A percentile compares a stretch with the other conserved stretches of the same genome.
Conservation (phyloP, 306 rosid genomes). For the Dalbergia cultrata region DNA sequence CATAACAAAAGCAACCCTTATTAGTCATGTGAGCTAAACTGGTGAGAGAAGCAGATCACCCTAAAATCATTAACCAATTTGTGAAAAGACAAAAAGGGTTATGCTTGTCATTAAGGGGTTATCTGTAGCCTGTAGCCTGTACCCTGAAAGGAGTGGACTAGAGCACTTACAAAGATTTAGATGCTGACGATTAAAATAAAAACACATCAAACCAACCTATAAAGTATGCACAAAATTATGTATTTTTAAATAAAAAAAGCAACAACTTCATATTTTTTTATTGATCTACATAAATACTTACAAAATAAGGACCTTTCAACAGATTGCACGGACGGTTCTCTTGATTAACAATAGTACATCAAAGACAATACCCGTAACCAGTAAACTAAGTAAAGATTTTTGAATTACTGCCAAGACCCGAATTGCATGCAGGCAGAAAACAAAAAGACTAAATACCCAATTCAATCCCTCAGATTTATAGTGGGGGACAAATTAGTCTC, state of each 20-base stretch:
- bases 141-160: neutral
- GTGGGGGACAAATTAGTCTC: no score
- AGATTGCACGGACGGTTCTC: neutral
- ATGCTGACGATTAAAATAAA: slow-evolving; percentile 24
- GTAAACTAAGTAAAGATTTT: neutral
- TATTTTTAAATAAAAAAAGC: neutral
- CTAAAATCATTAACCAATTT: neutral
- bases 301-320: slow-evolving; percentile 5
- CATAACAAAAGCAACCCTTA: slow-evolving; percentile 30
- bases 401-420: neutral
- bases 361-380: neutral
- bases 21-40: neutral
- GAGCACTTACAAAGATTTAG: neutral
- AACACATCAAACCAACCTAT: neutral
- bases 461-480: no score
- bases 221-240: neutral
- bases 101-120: neutral
- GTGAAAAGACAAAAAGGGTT: no score
- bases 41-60: neutral
- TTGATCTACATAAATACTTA: neutral
- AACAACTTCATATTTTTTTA: neutral
- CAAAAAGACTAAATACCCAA: no score
- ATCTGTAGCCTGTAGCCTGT: neutral
- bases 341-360: neutral
- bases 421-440: neutral